A percentile compares a stretch with the other conserved stretches of the same genome.
These are phyloP conservation scores for Blastomyces emzantsi DNA, from an alignment of 2,329 filamentous ascomycete genomes.

Conservation along the genomic window DNA sequence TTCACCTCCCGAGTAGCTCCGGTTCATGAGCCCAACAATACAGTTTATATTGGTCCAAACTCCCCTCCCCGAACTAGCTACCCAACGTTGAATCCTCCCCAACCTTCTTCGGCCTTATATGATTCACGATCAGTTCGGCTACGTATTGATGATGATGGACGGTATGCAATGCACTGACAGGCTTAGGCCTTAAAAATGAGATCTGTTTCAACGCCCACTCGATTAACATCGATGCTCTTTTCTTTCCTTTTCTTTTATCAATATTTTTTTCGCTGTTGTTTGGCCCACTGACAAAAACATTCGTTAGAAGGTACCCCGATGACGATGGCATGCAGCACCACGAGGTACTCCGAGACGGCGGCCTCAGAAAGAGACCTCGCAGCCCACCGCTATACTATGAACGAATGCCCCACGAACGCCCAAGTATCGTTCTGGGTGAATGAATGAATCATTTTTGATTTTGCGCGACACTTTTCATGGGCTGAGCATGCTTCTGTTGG, in stretches of 20 bases:
- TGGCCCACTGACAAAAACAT: background rate
- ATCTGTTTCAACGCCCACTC: background rate
- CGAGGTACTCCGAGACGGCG: background rate
- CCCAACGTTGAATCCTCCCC: conserved; percentile 2
- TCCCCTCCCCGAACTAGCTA: conserved; percentile 2
- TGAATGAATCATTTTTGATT: background rate
- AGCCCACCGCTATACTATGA: background rate
- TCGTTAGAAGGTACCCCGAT: background rate
- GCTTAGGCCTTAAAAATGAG: background rate
- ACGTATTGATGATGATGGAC: conserved; percentile 17
- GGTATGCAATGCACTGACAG: conserved; percentile 18
- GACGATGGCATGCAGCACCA: background rate
- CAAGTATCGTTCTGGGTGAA: background rate
- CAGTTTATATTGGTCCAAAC: conserved; percentile 6
- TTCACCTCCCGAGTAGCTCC: background rate
- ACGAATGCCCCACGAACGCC: background rate
- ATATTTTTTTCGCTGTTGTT: background rate
- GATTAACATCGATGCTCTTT: background rate
- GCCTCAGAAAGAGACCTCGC: background rate
- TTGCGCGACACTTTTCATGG: background rate
- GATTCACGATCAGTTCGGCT: conserved; percentile 14
- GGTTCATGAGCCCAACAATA: background rate
- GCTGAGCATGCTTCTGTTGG: background rate
- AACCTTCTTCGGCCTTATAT: conserved; percentile 15
- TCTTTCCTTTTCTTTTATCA: background rate